Percentiles rank a stretch among this genome's conserved stretches.
phyloP scores from a whole-genome alignment of 1,139 yeast genomes.

The Yamadazyma songkhlaensis region DNA sequence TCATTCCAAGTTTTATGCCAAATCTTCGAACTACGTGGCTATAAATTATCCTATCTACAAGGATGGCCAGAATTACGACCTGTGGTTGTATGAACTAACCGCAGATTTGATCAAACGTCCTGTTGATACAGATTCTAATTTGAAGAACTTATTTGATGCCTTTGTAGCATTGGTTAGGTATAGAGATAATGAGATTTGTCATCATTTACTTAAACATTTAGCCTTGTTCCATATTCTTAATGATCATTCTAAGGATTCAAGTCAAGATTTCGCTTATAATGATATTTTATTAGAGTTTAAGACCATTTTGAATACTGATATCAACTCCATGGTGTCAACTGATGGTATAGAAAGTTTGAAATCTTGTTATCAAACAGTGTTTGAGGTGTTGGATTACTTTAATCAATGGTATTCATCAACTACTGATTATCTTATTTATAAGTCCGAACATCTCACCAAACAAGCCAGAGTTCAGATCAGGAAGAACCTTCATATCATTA shows the following conservation, averaged over 20 bases:
- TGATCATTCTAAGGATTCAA: constrained; percentile 17
- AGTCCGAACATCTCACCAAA: constrained; percentile 16
- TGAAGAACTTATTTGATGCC: constrained; percentile 53
- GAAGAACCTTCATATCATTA: constrained; percentile 34
- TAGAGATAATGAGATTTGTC: constrained; percentile 68
- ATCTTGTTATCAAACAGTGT: constrained; percentile 68
- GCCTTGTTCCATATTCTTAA: constrained; percentile 64
- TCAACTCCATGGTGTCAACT: constrained; percentile 33
- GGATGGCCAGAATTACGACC: constrained; percentile 34
- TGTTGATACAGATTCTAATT: constrained; percentile 9
- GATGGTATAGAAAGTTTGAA: constrained; percentile 56
- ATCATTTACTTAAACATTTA: constrained; percentile 76
- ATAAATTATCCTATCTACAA: constrained; percentile 34
- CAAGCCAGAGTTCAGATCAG: constrained; percentile 13
- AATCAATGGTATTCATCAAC: constrained; percentile 65
- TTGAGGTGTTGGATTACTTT: constrained; percentile 79
- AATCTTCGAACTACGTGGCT: constrained; percentile 33
- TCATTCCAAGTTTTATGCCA: constrained; percentile 60
- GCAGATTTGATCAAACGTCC: constrained; percentile 58
- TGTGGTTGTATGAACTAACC: constrained; percentile 72
- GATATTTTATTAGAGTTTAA: constrained; percentile 58
- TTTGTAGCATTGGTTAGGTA: constrained; percentile 68
- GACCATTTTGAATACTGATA: constrained; percentile 50
- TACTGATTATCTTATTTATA: constrained; percentile 21
- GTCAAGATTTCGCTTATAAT: constrained; percentile 23